These are phyloP conservation scores for Saitozyma podzolica DNA, from an alignment of 768 basidiomycete species.

Conservation along the genomic window DNA sequence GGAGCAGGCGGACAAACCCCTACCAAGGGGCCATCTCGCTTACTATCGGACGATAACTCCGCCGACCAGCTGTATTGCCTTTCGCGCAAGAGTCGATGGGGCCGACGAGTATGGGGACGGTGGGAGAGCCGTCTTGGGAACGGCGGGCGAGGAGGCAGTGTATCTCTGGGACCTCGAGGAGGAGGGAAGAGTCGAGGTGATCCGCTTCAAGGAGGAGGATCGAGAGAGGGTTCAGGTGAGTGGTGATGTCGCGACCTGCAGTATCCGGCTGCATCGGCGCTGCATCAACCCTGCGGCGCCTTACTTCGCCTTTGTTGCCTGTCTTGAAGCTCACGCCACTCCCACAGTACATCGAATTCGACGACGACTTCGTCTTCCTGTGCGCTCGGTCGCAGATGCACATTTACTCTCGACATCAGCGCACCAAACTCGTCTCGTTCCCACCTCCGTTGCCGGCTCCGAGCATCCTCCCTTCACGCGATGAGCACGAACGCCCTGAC, in stretches of 20 bases:
- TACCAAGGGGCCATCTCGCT: slow-evolving; percentile 34
- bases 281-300: background rate
- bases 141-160: slow-evolving; percentile 24
- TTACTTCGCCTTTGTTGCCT: background rate
- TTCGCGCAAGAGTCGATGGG: slow-evolving; percentile 32
- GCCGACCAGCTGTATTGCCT: slow-evolving; percentile 32
- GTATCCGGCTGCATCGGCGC: background rate
- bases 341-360: slow-evolving; percentile 42
- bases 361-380: slow-evolving; percentile 36
- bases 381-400: slow-evolving; percentile 16
- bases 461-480: background rate
- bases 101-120: slow-evolving; percentile 8
- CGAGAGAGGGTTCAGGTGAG: slow-evolving; percentile 11
- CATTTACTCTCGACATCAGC: slow-evolving; percentile 24
- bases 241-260: background rate
- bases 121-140: slow-evolving; percentile 28
- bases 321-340: background rate
- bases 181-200: slow-evolving; percentile 11
- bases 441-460: slow-evolving; percentile 8
- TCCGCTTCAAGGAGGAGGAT: background rate
- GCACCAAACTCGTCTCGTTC: slow-evolving; percentile 18
- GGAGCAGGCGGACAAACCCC: background rate
- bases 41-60: slow-evolving; percentile 29
- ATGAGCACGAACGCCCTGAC: background rate
- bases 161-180: slow-evolving; percentile 41